Evolutionary conservation across 129 eudicot species (phyloP).

Genomic region (Lonicera japonica): DNA sequence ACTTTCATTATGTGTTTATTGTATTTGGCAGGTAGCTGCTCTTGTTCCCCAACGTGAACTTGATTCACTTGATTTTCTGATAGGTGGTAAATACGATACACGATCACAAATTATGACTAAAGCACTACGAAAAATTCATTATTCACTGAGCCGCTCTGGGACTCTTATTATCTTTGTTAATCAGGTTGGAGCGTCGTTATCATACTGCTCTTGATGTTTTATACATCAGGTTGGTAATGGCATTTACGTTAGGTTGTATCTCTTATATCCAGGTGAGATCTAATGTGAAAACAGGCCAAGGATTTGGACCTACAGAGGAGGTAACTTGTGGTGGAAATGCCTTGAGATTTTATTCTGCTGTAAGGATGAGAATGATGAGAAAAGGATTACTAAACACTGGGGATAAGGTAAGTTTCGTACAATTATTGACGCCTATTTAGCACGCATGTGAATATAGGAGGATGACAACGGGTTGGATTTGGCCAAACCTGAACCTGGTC

Average conservation of each 20-base stretch:
- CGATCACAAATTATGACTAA: constrained; percentile 69
- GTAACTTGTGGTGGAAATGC: constrained; percentile 97
- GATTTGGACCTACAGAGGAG: constrained; percentile 43
- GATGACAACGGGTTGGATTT: too few relatives aligned
- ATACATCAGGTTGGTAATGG: neutral
- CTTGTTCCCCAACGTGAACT: constrained; percentile 79
- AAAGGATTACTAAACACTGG: constrained; percentile 54
- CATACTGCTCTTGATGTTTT: constrained; percentile 5
- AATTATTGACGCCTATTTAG: too few relatives aligned
- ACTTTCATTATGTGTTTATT: too few relatives aligned
- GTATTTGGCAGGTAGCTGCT: constrained; percentile 80
- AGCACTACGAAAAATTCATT: constrained; percentile 87
- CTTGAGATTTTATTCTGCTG: constrained; percentile 84
- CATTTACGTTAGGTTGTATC: constrained; percentile 8
- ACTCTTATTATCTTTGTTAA: constrained; percentile 82
- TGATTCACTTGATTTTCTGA: constrained; percentile 29
- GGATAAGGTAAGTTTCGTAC: constrained; percentile 46
- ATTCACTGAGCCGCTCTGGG: constrained; percentile 62
- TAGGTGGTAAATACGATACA: constrained; percentile 32
- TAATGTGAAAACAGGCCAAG: constrained; percentile 32
- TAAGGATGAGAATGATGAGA: constrained; percentile 69
- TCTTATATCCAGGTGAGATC: constrained; percentile 58
- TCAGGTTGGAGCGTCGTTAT: constrained; percentile 52
- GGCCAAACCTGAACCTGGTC: too few relatives aligned
- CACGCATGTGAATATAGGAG: too few relatives aligned